Percentiles rank a stretch among this genome's conserved stretches.
Evolutionary conservation across 2,329 filamentous ascomycete genomes (phyloP).

Genomic region (Ophiostoma ulmi): DNA sequence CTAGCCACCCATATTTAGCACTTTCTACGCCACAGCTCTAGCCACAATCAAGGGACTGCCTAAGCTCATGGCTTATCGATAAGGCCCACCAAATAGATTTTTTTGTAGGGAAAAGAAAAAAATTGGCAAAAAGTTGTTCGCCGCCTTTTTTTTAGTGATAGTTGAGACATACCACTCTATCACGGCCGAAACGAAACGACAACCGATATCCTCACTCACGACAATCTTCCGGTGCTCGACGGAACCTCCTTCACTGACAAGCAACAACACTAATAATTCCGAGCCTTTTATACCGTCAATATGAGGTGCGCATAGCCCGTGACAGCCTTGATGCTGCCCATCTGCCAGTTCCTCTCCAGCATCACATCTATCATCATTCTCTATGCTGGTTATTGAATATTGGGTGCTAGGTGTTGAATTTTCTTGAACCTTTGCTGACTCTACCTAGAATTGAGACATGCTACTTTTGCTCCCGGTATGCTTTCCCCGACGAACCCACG

Average conservation of each 20-base stretch:
- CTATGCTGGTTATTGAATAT: background rate
- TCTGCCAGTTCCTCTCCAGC: background rate
- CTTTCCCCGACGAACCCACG: background rate
- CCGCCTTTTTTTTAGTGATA: constrained; percentile 24
- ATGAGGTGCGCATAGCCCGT: constrained; percentile 12
- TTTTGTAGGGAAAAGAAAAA: constrained; percentile 24
- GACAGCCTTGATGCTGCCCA: background rate
- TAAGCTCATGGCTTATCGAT: constrained; percentile 23
- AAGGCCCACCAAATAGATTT: constrained; percentile 27
- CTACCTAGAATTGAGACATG: constrained; percentile 55
- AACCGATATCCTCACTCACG: constrained; percentile 14
- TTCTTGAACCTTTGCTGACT: background rate
- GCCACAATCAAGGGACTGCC: constrained; percentile 12
- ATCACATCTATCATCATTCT: background rate
- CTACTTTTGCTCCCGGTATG: constrained; percentile 63
- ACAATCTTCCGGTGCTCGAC: constrained; percentile 17
- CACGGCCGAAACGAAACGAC: background rate
- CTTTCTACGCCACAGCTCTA: constrained; percentile 17
- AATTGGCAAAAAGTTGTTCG: constrained; percentile 23
- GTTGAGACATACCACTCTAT: constrained; percentile 17
- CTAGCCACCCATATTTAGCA: background rate
- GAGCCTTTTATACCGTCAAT: constrained; percentile 14
- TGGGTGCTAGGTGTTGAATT: background rate
- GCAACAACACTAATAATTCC: background rate
- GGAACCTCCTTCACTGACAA: constrained; percentile 10